phyloP scores from a whole-genome alignment of 2,329 filamentous ascomycete species.

The Phialemoniopsis sp. region DNA sequence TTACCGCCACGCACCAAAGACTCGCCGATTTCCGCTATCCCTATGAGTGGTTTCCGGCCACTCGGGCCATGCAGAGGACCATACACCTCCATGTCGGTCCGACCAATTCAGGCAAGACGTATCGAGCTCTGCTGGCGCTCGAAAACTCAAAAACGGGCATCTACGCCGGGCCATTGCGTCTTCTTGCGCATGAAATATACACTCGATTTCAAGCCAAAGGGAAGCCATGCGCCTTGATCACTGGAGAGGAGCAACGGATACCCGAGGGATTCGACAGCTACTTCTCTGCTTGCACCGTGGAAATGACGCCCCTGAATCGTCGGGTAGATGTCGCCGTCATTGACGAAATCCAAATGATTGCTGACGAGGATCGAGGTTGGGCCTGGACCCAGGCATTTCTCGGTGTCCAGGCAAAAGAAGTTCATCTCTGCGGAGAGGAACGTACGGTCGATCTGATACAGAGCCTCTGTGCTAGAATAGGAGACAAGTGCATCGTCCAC shows the following conservation, averaged over 20 bases:
- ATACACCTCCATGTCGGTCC: slow-evolving; percentile 93
- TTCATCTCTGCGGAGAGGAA: slow-evolving; percentile 91
- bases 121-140: slow-evolving; percentile 82
- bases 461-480: slow-evolving; percentile 71
- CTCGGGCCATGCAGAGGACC: slow-evolving; percentile 73
- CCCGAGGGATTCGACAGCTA: slow-evolving; percentile 53
- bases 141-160: slow-evolving; percentile 73
- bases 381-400: slow-evolving; percentile 92
- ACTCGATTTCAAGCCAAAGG: slow-evolving; percentile 78
- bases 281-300: slow-evolving; percentile 86
- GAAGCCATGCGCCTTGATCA: slow-evolving; percentile 73
- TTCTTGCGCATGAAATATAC: slow-evolving; percentile 94
- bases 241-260: slow-evolving; percentile 82
- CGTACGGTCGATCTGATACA: slow-evolving; percentile 75
- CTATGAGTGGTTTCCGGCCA: slow-evolving; percentile 86
- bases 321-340: slow-evolving; percentile 86
- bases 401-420: slow-evolving; percentile 79
- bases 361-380: slow-evolving; percentile 74
- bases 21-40: slow-evolving; percentile 85
- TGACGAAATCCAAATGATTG: slow-evolving; percentile 98
- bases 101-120: slow-evolving; percentile 98
- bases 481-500: slow-evolving; percentile 79
- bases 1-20: slow-evolving; percentile 55
- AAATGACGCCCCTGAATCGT: slow-evolving; percentile 65
- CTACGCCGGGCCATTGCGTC: slow-evolving; percentile 83